A percentile compares a stretch with the other conserved stretches of the same genome.
Evolutionary conservation across 2,329 filamentous ascomycete species (phyloP).

Genomic region (Nigrograna mackinnonii): DNA sequence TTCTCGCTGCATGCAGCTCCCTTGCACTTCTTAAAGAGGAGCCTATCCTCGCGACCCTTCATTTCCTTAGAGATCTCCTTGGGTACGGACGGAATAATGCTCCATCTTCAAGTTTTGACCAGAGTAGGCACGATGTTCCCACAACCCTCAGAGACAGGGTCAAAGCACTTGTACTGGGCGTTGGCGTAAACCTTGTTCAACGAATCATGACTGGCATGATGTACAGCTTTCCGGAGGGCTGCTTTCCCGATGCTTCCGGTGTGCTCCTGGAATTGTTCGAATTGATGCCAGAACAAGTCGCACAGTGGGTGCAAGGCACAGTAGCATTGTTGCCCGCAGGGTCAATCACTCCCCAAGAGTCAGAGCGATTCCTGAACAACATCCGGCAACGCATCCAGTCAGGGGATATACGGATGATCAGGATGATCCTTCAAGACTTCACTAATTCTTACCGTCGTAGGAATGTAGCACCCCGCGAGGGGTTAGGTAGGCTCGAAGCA

Average conservation of each 20-base stretch:
- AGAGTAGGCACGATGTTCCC: conserved; percentile 63
- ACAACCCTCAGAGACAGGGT: conserved; percentile 74
- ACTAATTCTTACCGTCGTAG: conserved; percentile 91
- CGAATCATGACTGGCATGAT: conserved; percentile 97
- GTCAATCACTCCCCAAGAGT: conserved; percentile 78
- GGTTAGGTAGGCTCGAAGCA: conserved; percentile 83
- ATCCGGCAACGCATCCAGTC: conserved; percentile 76
- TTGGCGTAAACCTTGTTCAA: conserved; percentile 81
- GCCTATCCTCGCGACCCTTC: conserved; percentile 85
- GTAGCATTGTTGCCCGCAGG: conserved; percentile 82
- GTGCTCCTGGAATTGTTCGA: conserved; percentile 91
- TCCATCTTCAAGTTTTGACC: conserved; percentile 62
- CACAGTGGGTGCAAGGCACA: conserved; percentile 81
- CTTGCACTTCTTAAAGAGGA: conserved; percentile 89
- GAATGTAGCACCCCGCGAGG: conserved; percentile 94
- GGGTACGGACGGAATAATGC: conserved; percentile 81
- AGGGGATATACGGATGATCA: conserved; percentile 76
- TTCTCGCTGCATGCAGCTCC: conserved; percentile 84
- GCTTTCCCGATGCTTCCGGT: conserved; percentile 91
- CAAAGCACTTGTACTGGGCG: conserved; percentile 68
- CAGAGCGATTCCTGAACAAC: conserved; percentile 76
- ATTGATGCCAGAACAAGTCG: conserved; percentile 77
- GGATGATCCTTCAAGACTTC: conserved; percentile 89
- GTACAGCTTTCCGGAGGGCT: conserved; percentile 96
- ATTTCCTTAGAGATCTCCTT: conserved; percentile 88